Base-by-base conservation (phyloP, 208 protist species). In the Vickermania spadyakhi region DNA sequence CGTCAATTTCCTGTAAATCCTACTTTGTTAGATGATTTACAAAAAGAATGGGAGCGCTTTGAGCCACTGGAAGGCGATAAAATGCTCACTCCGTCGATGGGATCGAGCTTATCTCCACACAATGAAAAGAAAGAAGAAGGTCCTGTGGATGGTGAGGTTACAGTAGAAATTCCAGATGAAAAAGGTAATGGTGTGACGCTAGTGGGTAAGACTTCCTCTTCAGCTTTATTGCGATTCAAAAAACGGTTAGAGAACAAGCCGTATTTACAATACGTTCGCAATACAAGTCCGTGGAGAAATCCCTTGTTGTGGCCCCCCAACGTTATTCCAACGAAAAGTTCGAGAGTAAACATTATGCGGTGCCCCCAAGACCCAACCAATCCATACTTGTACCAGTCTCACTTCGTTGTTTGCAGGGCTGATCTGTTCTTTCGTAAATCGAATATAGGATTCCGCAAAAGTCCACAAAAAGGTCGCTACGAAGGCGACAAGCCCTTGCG, bases 281-380 rank as follows among this genome's bases (percentile, higher is more conserved):
- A 79, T 29, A 94, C 88, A 0, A 92, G 84, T 63, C 88, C 88
- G n/a, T 94, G 88, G 84, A 79, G 88, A 18, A 92, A 94, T 55
- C 84, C 88, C 13, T 66, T 94, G 14, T 36, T 76, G 26, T 94
- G 88, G 84, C 88, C 88, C 0, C 7, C 45, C 1, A 75, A 91
- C 53, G 82, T 92, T 1, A 29, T 94, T n/a, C 88, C 88, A 28
- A 92, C 88, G 0, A 89, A 90, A 56, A 80, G 90, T 62, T 82
- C 82, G 13, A 87, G 85, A 53, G 28, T 74, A 14, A 94, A 94
- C 70, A 82, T 94, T 52, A 91, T 94, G 82, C 84, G 88, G 22
- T 94, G 88, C 53, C 82, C 84, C 1, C 82, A 86, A 52, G 88
- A 86, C 31, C 81, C 82, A 1, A 64, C 77, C 14, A 94, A 94